Conservation (phyloP, 768 basidiomycete species). For the Naganishia kalamii region DNA sequence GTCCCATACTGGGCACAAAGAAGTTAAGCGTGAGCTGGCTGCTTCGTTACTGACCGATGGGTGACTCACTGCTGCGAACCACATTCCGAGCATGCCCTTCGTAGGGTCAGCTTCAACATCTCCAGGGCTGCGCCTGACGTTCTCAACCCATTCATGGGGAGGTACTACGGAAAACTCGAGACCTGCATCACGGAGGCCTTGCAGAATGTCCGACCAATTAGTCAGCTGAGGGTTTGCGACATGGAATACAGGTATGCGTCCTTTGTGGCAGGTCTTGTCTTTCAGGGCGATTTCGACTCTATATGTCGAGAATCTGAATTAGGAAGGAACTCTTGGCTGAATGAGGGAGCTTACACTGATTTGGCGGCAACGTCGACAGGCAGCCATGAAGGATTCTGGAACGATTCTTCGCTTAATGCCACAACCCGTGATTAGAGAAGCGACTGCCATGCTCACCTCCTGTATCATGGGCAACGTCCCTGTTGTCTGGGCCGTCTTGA, state of each 20-base stretch:
- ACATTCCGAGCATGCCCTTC: conserved; percentile 46
- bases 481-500: conserved; percentile 34
- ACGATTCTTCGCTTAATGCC: neutral
- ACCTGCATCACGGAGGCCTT: conserved; percentile 45
- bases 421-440: neutral
- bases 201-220: conserved; percentile 50
- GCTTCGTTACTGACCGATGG: too few species aligned
- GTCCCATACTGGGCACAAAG: conserved; percentile 17
- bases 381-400: conserved; percentile 52
- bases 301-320: neutral
- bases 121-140: conserved; percentile 41
- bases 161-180: conserved; percentile 49
- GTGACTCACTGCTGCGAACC: conserved; percentile 35
- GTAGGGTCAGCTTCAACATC: conserved; percentile 48
- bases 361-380: conserved; percentile 54
- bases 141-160: conserved; percentile 46
- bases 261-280: conserved; percentile 19
- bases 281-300: conserved; percentile 47
- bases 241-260: conserved; percentile 41
- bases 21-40: too few species aligned
- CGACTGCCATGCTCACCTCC: conserved; percentile 29
- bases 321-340: neutral
- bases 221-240: conserved; percentile 47
- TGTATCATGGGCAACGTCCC: conserved; percentile 36
- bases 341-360: conserved; percentile 43